Percentiles rank a stretch among this genome's conserved stretches.
Evolutionary conservation across 208 protist genomes (phyloP).

Genomic region (Trypanosoma scelopori): DNA sequence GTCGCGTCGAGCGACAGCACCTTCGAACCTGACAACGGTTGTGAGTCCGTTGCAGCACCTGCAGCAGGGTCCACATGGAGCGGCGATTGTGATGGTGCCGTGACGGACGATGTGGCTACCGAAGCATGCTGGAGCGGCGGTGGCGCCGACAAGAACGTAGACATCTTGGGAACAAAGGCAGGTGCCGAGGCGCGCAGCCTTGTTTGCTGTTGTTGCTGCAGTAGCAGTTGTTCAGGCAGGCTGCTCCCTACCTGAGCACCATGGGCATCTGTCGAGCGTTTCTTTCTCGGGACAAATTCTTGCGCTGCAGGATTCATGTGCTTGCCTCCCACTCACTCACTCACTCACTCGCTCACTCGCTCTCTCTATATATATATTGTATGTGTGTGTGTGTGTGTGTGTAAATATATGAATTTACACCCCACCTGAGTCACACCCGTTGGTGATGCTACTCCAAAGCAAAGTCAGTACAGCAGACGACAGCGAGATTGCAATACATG

Average conservation of each 20-base stretch:
- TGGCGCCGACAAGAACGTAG: slow-evolving; percentile 11
- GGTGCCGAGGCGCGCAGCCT: slow-evolving; percentile 56
- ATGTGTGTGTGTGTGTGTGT: too few relatives aligned
- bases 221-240: slow-evolving; percentile 19
- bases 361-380: too few relatives aligned
- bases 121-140: slow-evolving; percentile 14
- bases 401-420: too few relatives aligned
- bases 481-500: too few relatives aligned
- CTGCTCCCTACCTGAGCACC: not conserved
- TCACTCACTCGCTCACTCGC: not conserved
- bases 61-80: slow-evolving; percentile 8
- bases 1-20: slow-evolving; percentile 21
- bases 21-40: slow-evolving; percentile 6
- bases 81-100: not conserved
- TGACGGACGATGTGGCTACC: not conserved
- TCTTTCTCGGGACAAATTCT: slow-evolving; percentile 46
- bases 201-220: slow-evolving; percentile 8
- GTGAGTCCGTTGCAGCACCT: not conserved
- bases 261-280: not conserved
- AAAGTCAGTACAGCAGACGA: too few relatives aligned
- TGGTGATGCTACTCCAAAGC: too few relatives aligned
- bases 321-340: not conserved
- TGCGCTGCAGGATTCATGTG: slow-evolving; percentile 58
- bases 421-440: too few relatives aligned
- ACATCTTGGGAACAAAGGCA: slow-evolving; percentile 56